These are phyloP conservation scores for Globisporangium splendens DNA, from an alignment of 352 stramenopile genomes.

Conservation along the genomic window DNA sequence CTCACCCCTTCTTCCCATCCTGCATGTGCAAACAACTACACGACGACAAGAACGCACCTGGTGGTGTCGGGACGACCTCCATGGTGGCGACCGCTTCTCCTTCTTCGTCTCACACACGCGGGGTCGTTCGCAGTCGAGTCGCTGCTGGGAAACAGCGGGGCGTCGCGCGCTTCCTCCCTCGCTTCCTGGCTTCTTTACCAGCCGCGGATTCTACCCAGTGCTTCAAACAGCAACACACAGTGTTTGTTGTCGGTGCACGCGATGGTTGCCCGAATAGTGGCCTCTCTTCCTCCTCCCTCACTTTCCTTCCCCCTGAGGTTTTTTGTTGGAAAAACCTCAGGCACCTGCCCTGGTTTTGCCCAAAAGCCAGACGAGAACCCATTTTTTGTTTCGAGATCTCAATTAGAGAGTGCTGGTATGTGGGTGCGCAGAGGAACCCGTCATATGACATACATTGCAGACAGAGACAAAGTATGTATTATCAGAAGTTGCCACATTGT, in stretches of 20 bases:
- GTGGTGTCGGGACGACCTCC: constrained; percentile 27
- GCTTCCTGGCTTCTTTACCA: constrained; percentile 8
- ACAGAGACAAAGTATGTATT: no score
- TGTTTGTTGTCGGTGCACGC: neutral
- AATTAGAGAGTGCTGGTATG: neutral
- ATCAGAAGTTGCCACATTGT: no score
- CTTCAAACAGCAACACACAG: constrained; percentile 5
- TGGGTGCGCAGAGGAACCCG: no score
- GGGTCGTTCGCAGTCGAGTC: neutral
- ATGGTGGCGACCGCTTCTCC: neutral
- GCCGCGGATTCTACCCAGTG: constrained; percentile 3
- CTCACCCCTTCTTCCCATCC: neutral
- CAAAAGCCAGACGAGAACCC: neutral
- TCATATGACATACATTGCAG: no score
- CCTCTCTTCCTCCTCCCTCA: neutral
- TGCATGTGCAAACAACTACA: neutral
- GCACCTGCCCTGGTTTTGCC: neutral
- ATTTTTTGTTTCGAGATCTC: no score
- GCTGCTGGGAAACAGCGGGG: neutral
- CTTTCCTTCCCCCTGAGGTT: neutral
- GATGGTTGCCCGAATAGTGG: constrained; percentile 3
- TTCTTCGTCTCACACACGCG: constrained; percentile 1
- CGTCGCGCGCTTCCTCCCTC: neutral
- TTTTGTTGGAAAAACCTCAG: neutral
- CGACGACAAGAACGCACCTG: constrained; percentile 17